Evolutionary conservation across 768 basidiomycete genomes (phyloP).

Genomic region (Leccinum disarticulatum): DNA sequence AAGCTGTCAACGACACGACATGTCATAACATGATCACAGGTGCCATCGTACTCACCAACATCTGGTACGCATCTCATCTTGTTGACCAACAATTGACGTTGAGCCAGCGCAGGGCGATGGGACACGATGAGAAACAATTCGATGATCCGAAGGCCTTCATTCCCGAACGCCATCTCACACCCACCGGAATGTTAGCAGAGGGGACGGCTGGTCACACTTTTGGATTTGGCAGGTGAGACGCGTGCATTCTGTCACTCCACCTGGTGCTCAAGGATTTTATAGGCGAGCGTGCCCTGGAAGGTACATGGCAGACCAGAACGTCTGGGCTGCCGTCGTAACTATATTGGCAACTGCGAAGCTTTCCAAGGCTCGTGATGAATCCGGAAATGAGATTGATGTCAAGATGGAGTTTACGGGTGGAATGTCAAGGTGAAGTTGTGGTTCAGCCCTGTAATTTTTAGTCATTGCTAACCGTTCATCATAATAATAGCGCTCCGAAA

Average conservation of each 20-base stretch:
- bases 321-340: constrained; percentile 35
- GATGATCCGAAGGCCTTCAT: constrained; percentile 52
- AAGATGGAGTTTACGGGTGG: constrained; percentile 25
- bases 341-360: constrained; percentile 31
- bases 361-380: constrained; percentile 25
- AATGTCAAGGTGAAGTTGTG: constrained; percentile 12
- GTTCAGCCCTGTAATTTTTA: neutral
- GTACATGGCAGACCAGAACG: constrained; percentile 32
- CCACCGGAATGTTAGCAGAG: constrained; percentile 12
- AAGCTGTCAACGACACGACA: neutral
- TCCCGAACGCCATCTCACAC: constrained; percentile 56
- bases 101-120: constrained; percentile 38
- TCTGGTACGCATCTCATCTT: constrained; percentile 21
- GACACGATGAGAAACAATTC: constrained; percentile 51
- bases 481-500: constrained; percentile 19
- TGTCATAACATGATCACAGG: constrained; percentile 10
- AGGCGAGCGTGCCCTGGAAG: constrained; percentile 36
- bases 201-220: constrained; percentile 5
- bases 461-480: constrained; percentile 1
- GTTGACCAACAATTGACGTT: neutral
- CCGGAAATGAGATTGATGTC: constrained; percentile 31
- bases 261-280: neutral
- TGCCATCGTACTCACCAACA: constrained; percentile 22
- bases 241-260: neutral
- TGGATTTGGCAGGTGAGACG: constrained; percentile 30